phyloP scores from a whole-genome alignment of 495 filamentous ascomycete genomes.

The Aspergillus cristatus region DNA sequence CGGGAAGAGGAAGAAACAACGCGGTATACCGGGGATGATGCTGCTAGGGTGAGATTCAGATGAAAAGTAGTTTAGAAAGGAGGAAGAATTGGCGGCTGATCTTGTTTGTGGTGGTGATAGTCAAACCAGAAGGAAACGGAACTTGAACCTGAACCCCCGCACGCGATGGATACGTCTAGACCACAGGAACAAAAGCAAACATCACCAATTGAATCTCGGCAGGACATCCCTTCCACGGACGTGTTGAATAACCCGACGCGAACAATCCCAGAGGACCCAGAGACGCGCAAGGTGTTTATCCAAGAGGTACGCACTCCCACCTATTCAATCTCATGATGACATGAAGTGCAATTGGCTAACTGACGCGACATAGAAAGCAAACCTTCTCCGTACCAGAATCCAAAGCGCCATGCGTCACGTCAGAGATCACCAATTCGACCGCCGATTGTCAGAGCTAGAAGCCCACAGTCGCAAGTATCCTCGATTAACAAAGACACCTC shows the following conservation, averaged over 20 bases:
- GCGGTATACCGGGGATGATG: slow-evolving; percentile 2
- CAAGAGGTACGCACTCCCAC: slow-evolving; percentile 24
- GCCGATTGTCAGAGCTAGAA: slow-evolving; percentile 36
- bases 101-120: no score
- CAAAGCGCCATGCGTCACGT: slow-evolving; percentile 39
- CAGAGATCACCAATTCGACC: slow-evolving; percentile 33
- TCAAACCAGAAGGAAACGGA: no score
- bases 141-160: no score
- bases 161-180: neutral
- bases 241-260: slow-evolving; percentile 7
- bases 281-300: slow-evolving; percentile 35
- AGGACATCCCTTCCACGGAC: neutral
- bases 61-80: neutral
- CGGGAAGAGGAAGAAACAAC: neutral
- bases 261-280: slow-evolving; percentile 24
- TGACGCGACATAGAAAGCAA: slow-evolving; percentile 28
- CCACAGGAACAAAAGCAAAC: slow-evolving; percentile 4
- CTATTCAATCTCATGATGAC: slow-evolving; percentile 3
- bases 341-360: neutral
- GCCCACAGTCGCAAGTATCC: slow-evolving; percentile 35
- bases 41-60: slow-evolving; percentile 15
- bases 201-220: neutral
- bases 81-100: no score
- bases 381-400: slow-evolving; percentile 31
- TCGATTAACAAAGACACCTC: slow-evolving; percentile 23